These are phyloP conservation scores for Malassezia vespertilionis DNA, from an alignment of 1,284 basidiomycete species.

Conservation along the genomic window DNA sequence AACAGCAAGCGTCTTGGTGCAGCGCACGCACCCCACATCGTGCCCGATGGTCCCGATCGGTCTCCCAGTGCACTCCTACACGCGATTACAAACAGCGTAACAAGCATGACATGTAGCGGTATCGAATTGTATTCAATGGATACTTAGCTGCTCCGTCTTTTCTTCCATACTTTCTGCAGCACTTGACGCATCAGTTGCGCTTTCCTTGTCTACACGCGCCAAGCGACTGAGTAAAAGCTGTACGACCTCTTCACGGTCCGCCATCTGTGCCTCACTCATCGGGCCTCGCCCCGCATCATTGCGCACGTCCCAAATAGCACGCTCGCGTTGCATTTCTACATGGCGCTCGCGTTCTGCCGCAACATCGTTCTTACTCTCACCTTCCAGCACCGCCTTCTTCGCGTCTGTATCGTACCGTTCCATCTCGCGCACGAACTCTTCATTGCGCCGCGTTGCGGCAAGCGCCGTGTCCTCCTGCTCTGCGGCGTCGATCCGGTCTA, in stretches of 20 bases:
- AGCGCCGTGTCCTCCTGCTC: conserved; percentile 18
- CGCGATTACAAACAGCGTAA: too few species aligned
- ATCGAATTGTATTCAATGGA: background rate
- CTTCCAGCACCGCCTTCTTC: background rate
- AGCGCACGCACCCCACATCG: too few species aligned
- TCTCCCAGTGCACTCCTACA: too few species aligned
- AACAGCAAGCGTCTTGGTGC: too few species aligned
- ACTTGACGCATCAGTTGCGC: background rate
- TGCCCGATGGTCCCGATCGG: too few species aligned
- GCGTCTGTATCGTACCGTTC: conserved; percentile 3
- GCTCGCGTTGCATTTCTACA: conserved; percentile 22
- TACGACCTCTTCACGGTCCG: conserved; percentile 37
- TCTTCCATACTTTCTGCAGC: background rate
- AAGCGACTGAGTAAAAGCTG: conserved; percentile 30
- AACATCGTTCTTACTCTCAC: conserved; percentile 2
- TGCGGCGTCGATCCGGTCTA: conserved; percentile 29
- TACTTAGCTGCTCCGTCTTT: conserved; percentile 1
- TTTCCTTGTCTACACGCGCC: conserved; percentile 7
- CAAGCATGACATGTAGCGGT: too few species aligned
- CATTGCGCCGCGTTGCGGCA: conserved; percentile 17
- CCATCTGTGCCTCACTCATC: conserved; percentile 45
- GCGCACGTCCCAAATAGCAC: conserved; percentile 42
- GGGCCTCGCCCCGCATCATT: conserved; percentile 42
- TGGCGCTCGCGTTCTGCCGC: conserved; percentile 15
- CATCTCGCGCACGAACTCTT: conserved; percentile 15